Evolutionary conservation across 2,329 filamentous ascomycete genomes (phyloP).

Genomic region (Aplosporella prunicola): DNA sequence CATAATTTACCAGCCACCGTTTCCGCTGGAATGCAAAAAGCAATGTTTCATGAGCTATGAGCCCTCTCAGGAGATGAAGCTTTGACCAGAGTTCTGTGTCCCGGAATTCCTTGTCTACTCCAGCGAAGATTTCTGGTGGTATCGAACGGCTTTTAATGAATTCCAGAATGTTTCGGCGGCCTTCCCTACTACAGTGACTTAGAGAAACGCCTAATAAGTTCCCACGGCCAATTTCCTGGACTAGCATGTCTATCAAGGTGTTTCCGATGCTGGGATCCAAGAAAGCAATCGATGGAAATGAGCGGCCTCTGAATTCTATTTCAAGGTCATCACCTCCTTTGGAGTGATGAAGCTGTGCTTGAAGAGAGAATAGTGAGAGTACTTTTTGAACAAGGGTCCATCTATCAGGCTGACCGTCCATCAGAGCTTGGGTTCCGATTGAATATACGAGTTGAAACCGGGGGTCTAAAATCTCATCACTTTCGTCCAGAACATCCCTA

Average conservation of each 20-base stretch:
- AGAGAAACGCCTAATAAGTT: not conserved
- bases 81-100: conserved; percentile 1
- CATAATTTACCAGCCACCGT: conserved; percentile 58
- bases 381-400: conserved; percentile 2
- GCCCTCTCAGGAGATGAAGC: conserved; percentile 44
- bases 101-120: conserved; percentile 23
- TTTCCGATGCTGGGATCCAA: conserved; percentile 21
- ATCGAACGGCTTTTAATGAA: conserved; percentile 43
- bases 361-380: conserved; percentile 18
- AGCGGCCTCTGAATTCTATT: conserved; percentile 52
- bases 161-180: conserved; percentile 42
- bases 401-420: conserved; percentile 4
- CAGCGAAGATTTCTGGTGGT: conserved; percentile 43
- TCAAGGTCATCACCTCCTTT: conserved; percentile 58
- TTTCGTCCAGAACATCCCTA: conserved; percentile 38
- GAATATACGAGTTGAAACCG: conserved; percentile 7
- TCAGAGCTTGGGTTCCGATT: conserved; percentile 6
- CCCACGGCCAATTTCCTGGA: conserved; percentile 48
- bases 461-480: conserved; percentile 1
- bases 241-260: conserved; percentile 34
- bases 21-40: conserved; percentile 46
- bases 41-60: conserved; percentile 49
- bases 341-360: conserved; percentile 48
- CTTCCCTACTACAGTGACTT: not conserved
- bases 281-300: conserved; percentile 31